These are phyloP conservation scores for Nakazawaea wyomingensis DNA, from an alignment of 805 yeast genomes.

Conservation along the genomic window DNA sequence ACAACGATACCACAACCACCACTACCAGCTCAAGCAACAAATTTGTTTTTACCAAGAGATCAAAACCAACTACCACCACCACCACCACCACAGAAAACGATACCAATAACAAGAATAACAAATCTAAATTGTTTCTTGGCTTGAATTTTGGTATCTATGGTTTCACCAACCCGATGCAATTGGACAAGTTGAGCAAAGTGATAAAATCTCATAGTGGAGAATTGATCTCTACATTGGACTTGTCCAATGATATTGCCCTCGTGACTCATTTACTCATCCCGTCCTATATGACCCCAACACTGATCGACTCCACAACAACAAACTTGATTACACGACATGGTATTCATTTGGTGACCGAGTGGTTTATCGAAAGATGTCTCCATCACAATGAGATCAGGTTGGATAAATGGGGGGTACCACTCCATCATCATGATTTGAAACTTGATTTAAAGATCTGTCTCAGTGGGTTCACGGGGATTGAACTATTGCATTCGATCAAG, in stretches of 20 bases:
- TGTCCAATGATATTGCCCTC: slow-evolving; percentile 25
- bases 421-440: slow-evolving; percentile 23
- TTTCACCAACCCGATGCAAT: slow-evolving; percentile 32
- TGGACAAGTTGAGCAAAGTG: slow-evolving; percentile 32
- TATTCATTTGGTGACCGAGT: slow-evolving; percentile 56
- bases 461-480: slow-evolving; percentile 77
- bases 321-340: slow-evolving; percentile 16
- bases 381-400: slow-evolving; percentile 42
- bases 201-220: slow-evolving; percentile 43
- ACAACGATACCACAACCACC: background rate
- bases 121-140: slow-evolving; percentile 32
- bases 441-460: slow-evolving; percentile 23
- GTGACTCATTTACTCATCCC: slow-evolving; percentile 21
- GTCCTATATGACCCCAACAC: slow-evolving; percentile 15
- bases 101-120: too few relatives aligned
- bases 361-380: slow-evolving; percentile 73
- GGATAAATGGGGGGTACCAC: slow-evolving; percentile 66
- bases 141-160: slow-evolving; percentile 38
- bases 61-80: background rate
- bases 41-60: background rate
- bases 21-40: background rate
- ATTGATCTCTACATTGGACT: slow-evolving; percentile 16
- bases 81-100: too few relatives aligned
- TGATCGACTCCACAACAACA: slow-evolving; percentile 17
- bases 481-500: slow-evolving; percentile 63